Conservation (phyloP, 495 filamentous ascomycete species). For the Xylaria venustula region DNA sequence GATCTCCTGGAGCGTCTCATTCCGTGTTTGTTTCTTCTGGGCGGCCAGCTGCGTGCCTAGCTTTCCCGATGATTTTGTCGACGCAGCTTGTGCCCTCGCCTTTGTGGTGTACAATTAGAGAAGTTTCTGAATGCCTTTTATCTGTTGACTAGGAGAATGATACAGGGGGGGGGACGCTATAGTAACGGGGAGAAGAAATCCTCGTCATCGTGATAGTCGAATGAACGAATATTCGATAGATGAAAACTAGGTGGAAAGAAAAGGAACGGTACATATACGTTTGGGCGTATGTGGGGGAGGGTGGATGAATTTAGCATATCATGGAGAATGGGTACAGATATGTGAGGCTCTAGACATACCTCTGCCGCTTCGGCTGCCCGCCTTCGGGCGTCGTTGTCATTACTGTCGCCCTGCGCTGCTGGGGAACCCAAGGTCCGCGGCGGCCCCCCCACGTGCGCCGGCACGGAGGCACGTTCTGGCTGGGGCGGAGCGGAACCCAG, state of each 20-base stretch:
- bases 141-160: no score
- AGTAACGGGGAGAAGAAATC: no score
- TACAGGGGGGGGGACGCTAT: no score
- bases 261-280: no score
- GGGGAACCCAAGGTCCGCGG: constrained; percentile 53
- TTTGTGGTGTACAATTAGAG: constrained; percentile 15
- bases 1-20: constrained; percentile 55
- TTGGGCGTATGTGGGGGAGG: no score
- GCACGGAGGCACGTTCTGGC: constrained; percentile 35
- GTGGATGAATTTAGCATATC: no score
- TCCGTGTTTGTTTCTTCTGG: constrained; percentile 64
- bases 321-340: no score
- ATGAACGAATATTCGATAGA: no score
- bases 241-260: no score
- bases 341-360: no score
- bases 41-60: constrained; percentile 60
- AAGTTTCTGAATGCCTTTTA: background rate
- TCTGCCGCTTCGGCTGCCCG: constrained; percentile 69
- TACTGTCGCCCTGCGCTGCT: no score
- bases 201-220: no score
- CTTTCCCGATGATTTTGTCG: constrained; percentile 51
- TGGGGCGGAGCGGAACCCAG: constrained; percentile 50
- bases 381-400: constrained; percentile 49
- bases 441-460: constrained; percentile 46
- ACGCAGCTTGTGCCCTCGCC: constrained; percentile 43